These are phyloP conservation scores for Rhizopogon vesiculosus DNA, from an alignment of 768 basidiomycete species.

Conservation along the genomic window DNA sequence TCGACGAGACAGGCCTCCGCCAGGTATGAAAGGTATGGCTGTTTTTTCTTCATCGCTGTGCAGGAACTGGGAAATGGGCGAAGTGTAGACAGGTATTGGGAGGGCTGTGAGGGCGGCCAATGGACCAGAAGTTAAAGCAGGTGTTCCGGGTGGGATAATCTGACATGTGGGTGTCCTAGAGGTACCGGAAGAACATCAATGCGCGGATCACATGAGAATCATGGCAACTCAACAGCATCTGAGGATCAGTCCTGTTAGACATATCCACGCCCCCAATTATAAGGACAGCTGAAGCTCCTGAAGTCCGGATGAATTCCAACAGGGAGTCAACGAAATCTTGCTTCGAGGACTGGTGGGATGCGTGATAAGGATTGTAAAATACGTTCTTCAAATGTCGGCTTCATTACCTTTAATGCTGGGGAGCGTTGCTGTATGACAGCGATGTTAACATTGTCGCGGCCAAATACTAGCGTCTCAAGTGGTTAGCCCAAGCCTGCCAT, in stretches of 20 bases:
- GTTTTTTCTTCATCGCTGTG: slow-evolving; percentile 19
- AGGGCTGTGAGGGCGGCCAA: slow-evolving; percentile 40
- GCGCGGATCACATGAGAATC: background rate
- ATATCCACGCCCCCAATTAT: slow-evolving; percentile 75
- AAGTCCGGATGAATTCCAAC: slow-evolving; percentile 49
- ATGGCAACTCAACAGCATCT: slow-evolving; percentile 59
- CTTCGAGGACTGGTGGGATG: slow-evolving; percentile 51
- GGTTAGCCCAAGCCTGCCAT: slow-evolving; percentile 1
- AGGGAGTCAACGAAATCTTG: slow-evolving; percentile 58
- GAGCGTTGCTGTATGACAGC: slow-evolving; percentile 75
- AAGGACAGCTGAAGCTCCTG: slow-evolving; percentile 47
- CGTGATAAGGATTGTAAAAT: background rate
- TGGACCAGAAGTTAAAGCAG: slow-evolving; percentile 38
- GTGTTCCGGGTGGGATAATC: slow-evolving; percentile 40
- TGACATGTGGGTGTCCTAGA: slow-evolving; percentile 64
- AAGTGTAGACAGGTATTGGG: slow-evolving; percentile 52
- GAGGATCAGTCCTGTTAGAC: slow-evolving; percentile 67
- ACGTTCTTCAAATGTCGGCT: background rate
- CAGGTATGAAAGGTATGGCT: slow-evolving; percentile 69
- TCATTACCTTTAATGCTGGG: slow-evolving; percentile 64
- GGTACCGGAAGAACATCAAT: background rate
- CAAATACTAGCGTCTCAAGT: slow-evolving; percentile 51
- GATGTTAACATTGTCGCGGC: slow-evolving; percentile 42
- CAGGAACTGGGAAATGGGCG: slow-evolving; percentile 37
- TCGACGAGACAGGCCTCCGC: slow-evolving; percentile 68